Evolutionary conservation across 768 basidiomycete genomes (phyloP), one percentile per base, ranked within the genome.

Genomic region (Imleria badia): DNA sequence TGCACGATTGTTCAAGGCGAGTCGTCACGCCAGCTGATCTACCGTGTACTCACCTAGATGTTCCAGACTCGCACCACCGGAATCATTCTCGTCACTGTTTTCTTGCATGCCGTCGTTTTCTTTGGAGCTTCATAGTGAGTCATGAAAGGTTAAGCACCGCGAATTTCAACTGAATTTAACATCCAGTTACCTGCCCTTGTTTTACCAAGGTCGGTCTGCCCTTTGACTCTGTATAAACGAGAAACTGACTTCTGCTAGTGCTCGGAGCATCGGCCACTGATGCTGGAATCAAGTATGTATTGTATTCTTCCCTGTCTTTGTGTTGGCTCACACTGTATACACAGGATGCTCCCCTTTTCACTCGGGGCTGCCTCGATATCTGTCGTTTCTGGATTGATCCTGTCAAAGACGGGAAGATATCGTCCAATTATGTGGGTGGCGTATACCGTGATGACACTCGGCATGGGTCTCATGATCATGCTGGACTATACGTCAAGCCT

Each of bases 331-430:
- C n/a, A 6, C 6, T 8, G 2, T 19, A 6, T 36, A 15, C 43
- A 15, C 54, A 89, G 86, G 66, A 90, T 90, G 87, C 70, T 92
- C 3, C 77, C 89, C 1, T 93, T 76, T 66, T 90, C 89, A 1
- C 75, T 90, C 7, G 86, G 83, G 3, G 68, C 72, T 44, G 71
- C 89, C 3, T 1, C 80, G 7, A 64, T 81, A 8, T 84, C 89
- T 30, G 77, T 81, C 1, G 1, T 78, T 4, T 76, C 82, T 3
- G 90, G 91, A 30, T 60, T 85, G 6, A 10, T 84, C 23, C 73
- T 89, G 34, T 75, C 86, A 7, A 76, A 77, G 39, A 81, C 76
- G 1, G 85, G 83, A 15, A 70, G 72, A 46, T 91, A 87, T 65
- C 77, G 87, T 20, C 70, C 70, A 0, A 72, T 84, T 23, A 81